Evolutionary conservation across 2,329 filamentous ascomycete species (phyloP), one percentile per base, ranked within the genome.

Genomic region (Alternaria longipes): DNA sequence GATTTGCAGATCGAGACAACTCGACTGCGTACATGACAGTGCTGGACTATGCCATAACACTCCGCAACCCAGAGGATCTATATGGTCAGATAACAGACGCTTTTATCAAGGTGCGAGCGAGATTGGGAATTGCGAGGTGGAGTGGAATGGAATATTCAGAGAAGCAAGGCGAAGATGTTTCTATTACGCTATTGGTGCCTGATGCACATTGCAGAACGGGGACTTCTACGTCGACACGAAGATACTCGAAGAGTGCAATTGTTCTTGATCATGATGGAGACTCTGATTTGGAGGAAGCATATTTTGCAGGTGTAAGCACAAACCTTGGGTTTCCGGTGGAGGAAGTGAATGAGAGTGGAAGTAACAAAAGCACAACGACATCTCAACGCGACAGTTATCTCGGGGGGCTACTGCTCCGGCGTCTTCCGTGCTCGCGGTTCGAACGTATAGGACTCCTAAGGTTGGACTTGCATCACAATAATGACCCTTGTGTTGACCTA

Each of bases 231-330:
- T 42, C 41, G 2, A 47, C 16, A 2, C 1, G 0, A 6, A 38
- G 16, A n/a, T 4, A n/a, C 16, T 7, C 0, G 6, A 0, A 38
- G 3, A 0, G 16, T 38, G 14, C 5, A 6, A 7, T 38, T 7
- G 5, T 8, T 5, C 16, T 8, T n/a, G 34, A n/a, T 38, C 4
- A 38, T 38, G 16, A 38, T n/a, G 7, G 8, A 0, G 18, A 41
- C 2, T 2, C 4, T 22, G 18, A 22, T 6, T 9, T 9, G 0
- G 9, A 5, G 18, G 40, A 41, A 18, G 18, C 9, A 12, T 41
- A 22, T 12, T 44, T 26, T 44, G 18, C 34, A 38, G 7, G 6
- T 8, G 7, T n/a, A n/a, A 16, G 16, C 12, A 18, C 16, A 26
- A 26, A 26, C 24, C 24, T 26, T 26, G 6, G 6, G 24, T 26